Evolutionary conservation across 495 filamentous ascomycete species (phyloP).

Genomic region (Tuber magnatum): DNA sequence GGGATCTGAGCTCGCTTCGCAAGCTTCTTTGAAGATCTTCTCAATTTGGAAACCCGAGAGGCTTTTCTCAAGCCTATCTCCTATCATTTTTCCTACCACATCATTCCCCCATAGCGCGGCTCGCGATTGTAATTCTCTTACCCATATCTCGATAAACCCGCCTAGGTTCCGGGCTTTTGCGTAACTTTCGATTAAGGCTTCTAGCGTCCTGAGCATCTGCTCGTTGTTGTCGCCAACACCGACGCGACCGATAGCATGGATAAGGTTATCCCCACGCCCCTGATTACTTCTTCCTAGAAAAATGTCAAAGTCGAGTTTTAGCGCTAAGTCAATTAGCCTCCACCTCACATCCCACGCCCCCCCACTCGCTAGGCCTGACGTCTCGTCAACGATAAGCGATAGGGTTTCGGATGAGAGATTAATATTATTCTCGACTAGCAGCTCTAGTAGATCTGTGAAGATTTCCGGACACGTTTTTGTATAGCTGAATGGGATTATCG

Average conservation of each 20-base stretch:
- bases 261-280: slow-evolving; percentile 19
- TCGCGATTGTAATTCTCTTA: slow-evolving; percentile 14
- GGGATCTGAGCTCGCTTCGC: slow-evolving; percentile 3
- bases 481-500: slow-evolving; percentile 5
- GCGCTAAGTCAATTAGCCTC: slow-evolving; percentile 23
- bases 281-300: slow-evolving; percentile 30
- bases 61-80: slow-evolving; percentile 24
- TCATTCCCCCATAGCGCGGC: slow-evolving; percentile 33
- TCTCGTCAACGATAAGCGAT: slow-evolving; percentile 22
- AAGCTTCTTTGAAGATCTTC: slow-evolving; percentile 19
- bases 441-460: slow-evolving; percentile 20
- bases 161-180: slow-evolving; percentile 32
- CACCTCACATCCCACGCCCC: slow-evolving; percentile 19
- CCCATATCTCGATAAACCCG: slow-evolving; percentile 31
- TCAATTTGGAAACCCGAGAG: slow-evolving; percentile 29
- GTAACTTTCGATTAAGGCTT: slow-evolving; percentile 32
- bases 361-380: slow-evolving; percentile 23
- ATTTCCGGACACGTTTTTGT: slow-evolving; percentile 17
- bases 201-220: slow-evolving; percentile 19
- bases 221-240: neutral
- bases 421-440: slow-evolving; percentile 27
- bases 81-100: slow-evolving; percentile 21
- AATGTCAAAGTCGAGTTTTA: slow-evolving; percentile 37
- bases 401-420: slow-evolving; percentile 27
- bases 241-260: slow-evolving; percentile 11